Evolutionary conservation across 2,329 filamentous ascomycete genomes (phyloP).

Genomic region (Diaporthe ilicicola): DNA sequence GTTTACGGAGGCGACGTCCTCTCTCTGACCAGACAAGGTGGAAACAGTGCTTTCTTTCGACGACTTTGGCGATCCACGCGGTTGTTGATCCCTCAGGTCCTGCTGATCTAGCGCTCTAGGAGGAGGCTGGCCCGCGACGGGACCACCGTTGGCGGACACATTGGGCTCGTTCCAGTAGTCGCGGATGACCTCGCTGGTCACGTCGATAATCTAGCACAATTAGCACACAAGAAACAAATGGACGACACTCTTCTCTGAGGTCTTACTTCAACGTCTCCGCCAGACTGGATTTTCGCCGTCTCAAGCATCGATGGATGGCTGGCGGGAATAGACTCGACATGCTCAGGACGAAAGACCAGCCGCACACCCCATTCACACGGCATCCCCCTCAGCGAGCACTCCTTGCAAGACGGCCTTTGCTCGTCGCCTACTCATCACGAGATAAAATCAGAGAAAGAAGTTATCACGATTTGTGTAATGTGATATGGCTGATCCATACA

Average conservation of each 20-base stretch:
- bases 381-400: constrained; percentile 11
- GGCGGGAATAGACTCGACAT: constrained; percentile 18
- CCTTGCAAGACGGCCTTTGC: constrained; percentile 15
- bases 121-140: neutral
- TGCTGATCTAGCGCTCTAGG: neutral
- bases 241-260: too few relatives aligned
- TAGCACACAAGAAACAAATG: neutral
- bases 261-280: constrained; percentile 2
- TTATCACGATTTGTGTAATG: neutral
- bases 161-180: constrained; percentile 17
- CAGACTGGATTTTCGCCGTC: neutral
- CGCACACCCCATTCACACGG: constrained; percentile 19
- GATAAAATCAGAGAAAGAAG: neutral
- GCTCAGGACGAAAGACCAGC: constrained; percentile 17
- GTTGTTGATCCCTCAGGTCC: neutral
- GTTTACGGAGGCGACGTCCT: constrained; percentile 9
- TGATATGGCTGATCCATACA: neutral
- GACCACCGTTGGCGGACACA: neutral
- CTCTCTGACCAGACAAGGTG: neutral
- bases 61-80: neutral
- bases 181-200: constrained; percentile 16
- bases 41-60: constrained; percentile 3
- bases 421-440: constrained; percentile 4
- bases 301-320: constrained; percentile 17
- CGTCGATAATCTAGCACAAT: neutral